Conservation (phyloP, 768 basidiomycete genomes). For the Kockovaella imperatae region DNA sequence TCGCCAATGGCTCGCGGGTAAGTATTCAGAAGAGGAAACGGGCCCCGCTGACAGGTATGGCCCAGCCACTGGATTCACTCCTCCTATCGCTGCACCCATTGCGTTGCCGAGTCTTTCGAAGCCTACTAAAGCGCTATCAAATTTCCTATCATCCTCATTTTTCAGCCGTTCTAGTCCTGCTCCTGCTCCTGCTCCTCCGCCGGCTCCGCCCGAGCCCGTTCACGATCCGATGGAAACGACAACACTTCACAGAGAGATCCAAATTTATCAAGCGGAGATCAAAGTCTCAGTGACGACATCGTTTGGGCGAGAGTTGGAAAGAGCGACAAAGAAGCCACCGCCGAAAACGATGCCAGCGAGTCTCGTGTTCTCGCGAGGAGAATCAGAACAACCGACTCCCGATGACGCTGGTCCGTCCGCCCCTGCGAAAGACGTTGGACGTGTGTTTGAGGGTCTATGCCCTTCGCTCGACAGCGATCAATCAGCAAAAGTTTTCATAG, state of each 20-base stretch:
- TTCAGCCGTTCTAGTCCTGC: constrained; percentile 21
- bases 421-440: constrained; percentile 55
- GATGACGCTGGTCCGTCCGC: constrained; percentile 63
- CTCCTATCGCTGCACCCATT: constrained; percentile 35
- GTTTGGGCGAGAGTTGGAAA: constrained; percentile 57
- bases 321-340: constrained; percentile 92
- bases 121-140: constrained; percentile 28
- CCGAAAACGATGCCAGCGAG: constrained; percentile 67
- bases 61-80: constrained; percentile 35
- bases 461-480: constrained; percentile 66
- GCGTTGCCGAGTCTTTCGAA: constrained; percentile 21
- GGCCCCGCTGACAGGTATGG: constrained; percentile 7
- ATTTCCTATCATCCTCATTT: constrained; percentile 38
- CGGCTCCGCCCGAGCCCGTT: constrained; percentile 32
- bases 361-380: constrained; percentile 59
- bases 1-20: constrained; percentile 48
- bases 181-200: constrained; percentile 19
- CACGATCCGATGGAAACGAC: constrained; percentile 40
- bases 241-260: constrained; percentile 22
- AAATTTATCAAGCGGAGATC: constrained; percentile 44
- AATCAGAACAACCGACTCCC: constrained; percentile 17
- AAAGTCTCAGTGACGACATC: constrained; percentile 39
- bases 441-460: constrained; percentile 76
- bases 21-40: constrained; percentile 1
- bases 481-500: constrained; percentile 76